Evolutionary conservation across 2,329 filamentous ascomycete genomes (phyloP).

Genomic region (Annulohypoxylon truncatum): DNA sequence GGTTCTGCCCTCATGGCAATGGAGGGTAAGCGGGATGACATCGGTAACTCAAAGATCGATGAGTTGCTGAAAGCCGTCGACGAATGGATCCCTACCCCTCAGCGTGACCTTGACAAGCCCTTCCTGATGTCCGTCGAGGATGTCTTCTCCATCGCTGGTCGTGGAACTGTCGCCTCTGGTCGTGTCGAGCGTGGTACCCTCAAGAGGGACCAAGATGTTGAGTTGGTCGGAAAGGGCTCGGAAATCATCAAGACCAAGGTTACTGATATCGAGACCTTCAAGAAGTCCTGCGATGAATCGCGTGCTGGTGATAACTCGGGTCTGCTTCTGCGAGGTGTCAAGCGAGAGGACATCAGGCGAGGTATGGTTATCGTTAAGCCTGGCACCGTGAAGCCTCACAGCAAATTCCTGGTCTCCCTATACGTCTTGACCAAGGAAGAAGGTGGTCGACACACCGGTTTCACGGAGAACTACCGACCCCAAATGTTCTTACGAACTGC

Average conservation of each 20-base stretch:
- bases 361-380: slow-evolving; percentile 95
- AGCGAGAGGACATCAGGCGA: slow-evolving; percentile 92
- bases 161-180: slow-evolving; percentile 95
- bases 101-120: slow-evolving; percentile 95
- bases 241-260: slow-evolving; percentile 97
- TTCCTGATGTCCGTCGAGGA: slow-evolving; percentile 99
- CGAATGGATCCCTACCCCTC: slow-evolving; percentile 93
- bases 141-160: slow-evolving; percentile 88
- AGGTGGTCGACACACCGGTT: slow-evolving; percentile 95
- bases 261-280: slow-evolving; percentile 99
- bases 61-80: slow-evolving; percentile 92
- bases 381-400: slow-evolving; percentile 85
- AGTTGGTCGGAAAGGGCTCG: slow-evolving; percentile 88
- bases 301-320: slow-evolving; percentile 98
- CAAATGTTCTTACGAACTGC: slow-evolving; percentile 97
- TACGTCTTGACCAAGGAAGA: slow-evolving; percentile 98
- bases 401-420: slow-evolving; percentile 93
- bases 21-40: slow-evolving; percentile 86
- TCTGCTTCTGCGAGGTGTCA: slow-evolving; percentile 93
- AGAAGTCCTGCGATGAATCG: slow-evolving; percentile 98
- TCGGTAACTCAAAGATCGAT: slow-evolving; percentile 89
- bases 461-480: slow-evolving; percentile 95
- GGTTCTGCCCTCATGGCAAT: slow-evolving; percentile 96
- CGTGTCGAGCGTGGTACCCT: slow-evolving; percentile 95
- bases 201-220: slow-evolving; percentile 94